Percentiles rank a stretch among this genome's conserved stretches.
Conservation (phyloP, 768 basidiomycete genomes). For the Leccinum rimulosum region DNA sequence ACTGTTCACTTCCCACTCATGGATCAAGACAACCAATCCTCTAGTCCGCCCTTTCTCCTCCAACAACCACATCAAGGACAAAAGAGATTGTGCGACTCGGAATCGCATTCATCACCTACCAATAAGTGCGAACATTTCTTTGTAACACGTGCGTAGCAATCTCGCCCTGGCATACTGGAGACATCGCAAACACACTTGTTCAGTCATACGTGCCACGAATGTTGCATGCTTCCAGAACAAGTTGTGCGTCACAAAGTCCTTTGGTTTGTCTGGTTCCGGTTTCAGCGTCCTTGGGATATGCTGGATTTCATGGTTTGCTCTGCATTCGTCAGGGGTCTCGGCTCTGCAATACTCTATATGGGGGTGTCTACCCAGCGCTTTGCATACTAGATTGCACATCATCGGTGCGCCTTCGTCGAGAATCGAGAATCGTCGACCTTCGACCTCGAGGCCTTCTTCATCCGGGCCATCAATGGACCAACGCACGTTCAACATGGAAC, state of each 20-base stretch:
- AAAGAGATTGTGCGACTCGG: too few species aligned
- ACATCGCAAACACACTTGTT: background rate
- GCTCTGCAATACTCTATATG: slow-evolving; percentile 57
- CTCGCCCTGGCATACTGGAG: background rate
- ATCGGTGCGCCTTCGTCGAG: slow-evolving; percentile 58
- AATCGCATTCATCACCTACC: too few species aligned
- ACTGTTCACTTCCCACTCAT: too few species aligned
- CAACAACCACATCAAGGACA: too few species aligned
- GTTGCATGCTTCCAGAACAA: slow-evolving; percentile 46
- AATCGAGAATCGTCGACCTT: slow-evolving; percentile 49
- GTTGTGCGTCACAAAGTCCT: slow-evolving; percentile 56
- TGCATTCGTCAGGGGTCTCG: slow-evolving; percentile 33
- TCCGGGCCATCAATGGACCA: slow-evolving; percentile 56
- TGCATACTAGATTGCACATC: slow-evolving; percentile 57
- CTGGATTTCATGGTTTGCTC: slow-evolving; percentile 39
- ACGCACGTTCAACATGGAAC: slow-evolving; percentile 54
- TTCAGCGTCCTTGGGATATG: slow-evolving; percentile 41
- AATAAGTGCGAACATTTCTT: background rate
- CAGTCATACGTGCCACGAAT: background rate
- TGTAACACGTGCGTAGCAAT: background rate
- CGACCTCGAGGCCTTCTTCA: slow-evolving; percentile 46
- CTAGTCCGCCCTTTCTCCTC: too few species aligned
- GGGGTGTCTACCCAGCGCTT: slow-evolving; percentile 48
- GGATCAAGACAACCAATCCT: too few species aligned
- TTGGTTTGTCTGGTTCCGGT: slow-evolving; percentile 45